Evolutionary conservation across 2,329 filamentous ascomycete genomes (phyloP).

Genomic region (Phoma herbarum): DNA sequence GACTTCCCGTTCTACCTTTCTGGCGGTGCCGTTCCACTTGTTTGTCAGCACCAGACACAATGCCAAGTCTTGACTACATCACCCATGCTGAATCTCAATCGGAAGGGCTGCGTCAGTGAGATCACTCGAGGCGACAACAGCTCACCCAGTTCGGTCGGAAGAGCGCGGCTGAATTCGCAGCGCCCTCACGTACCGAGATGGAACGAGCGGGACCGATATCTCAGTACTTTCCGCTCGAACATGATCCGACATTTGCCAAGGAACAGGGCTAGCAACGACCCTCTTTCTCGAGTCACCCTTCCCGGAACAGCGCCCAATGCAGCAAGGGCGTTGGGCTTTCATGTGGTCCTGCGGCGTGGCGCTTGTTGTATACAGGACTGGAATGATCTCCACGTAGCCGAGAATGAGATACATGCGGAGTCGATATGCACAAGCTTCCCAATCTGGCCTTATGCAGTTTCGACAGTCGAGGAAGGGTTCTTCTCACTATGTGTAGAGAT

Average conservation of each 20-base stretch:
- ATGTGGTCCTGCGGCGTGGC: constrained; percentile 43
- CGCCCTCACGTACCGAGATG: constrained; percentile 7
- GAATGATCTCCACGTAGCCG: constrained; percentile 49
- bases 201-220: constrained; percentile 10
- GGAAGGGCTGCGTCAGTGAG: background rate
- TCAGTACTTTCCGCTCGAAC: constrained; percentile 8
- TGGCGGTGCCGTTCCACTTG: background rate
- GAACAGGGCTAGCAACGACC: constrained; percentile 10
- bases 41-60: background rate
- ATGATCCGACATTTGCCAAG: constrained; percentile 20
- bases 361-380: constrained; percentile 32
- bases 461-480: constrained; percentile 30
- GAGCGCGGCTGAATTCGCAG: constrained; percentile 2
- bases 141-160: constrained; percentile 5
- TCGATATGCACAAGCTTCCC: constrained; percentile 42
- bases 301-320: constrained; percentile 17
- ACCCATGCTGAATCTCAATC: background rate
- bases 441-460: constrained; percentile 33
- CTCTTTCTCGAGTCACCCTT: constrained; percentile 9
- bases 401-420: constrained; percentile 43
- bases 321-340: constrained; percentile 31
- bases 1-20: constrained; percentile 17
- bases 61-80: constrained; percentile 5
- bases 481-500: constrained; percentile 26
- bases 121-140: background rate